Percentiles rank a stretch among this genome's conserved stretches.
These are phyloP conservation scores for Senecio squalidus DNA, from an alignment of 140 eudicot species.

Conservation along the genomic window DNA sequence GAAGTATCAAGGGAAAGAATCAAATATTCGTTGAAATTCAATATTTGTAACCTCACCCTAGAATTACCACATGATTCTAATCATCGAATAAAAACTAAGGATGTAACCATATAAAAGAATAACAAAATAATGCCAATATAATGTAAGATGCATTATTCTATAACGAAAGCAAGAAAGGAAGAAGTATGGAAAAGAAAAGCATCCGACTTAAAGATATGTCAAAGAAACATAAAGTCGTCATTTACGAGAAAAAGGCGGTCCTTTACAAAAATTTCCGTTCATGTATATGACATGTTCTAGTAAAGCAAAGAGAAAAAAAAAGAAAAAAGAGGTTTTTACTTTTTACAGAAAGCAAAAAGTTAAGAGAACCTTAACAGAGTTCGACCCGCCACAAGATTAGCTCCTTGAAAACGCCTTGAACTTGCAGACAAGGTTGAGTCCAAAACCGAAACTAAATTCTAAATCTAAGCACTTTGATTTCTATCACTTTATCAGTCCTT, in stretches of 20 bases:
- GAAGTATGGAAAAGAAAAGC: neutral
- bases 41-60: neutral
- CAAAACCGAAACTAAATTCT: slow-evolving; percentile 25
- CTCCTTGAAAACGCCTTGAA: slow-evolving; percentile 13
- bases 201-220: neutral
- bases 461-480: slow-evolving; percentile 16
- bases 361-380: slow-evolving; percentile 21
- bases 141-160: neutral
- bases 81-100: neutral
- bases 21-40: neutral
- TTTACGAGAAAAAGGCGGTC: slow-evolving; percentile 11
- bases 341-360: slow-evolving; percentile 25
- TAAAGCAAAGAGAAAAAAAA: slow-evolving; percentile 8
- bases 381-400: slow-evolving; percentile 26
- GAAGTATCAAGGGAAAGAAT: neutral
- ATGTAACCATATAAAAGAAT: neutral
- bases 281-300: slow-evolving; percentile 29
- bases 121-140: slow-evolving; percentile 7
- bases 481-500: slow-evolving; percentile 10
- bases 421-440: slow-evolving; percentile 11
- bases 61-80: neutral
- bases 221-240: slow-evolving; percentile 4
- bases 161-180: neutral
- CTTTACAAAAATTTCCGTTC: slow-evolving; percentile 18
- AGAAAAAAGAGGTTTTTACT: neutral